These are phyloP conservation scores for Cucurbitaria berberidis DNA, from an alignment of 2,329 filamentous ascomycete species.

Conservation along the genomic window DNA sequence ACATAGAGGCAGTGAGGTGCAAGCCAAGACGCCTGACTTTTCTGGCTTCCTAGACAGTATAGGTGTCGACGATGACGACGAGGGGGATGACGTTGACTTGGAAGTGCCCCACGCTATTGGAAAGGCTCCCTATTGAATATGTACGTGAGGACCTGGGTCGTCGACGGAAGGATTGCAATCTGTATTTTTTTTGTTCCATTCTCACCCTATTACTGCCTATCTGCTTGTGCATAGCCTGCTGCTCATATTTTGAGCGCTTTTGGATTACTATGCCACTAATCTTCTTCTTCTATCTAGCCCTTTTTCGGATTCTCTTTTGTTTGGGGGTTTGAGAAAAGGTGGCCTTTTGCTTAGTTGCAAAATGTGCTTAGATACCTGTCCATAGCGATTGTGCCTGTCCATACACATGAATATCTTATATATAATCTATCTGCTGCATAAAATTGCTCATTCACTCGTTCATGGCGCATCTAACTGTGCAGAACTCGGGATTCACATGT, in stretches of 20 bases:
- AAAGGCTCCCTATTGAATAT: constrained; percentile 36
- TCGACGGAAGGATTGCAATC: neutral
- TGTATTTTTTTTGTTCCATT: neutral
- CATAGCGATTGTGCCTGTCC: no score
- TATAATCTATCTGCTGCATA: no score
- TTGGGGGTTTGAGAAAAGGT: no score
- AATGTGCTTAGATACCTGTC: no score
- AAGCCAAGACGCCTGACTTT: constrained; percentile 36
- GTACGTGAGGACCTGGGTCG: neutral
- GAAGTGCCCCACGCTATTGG: constrained; percentile 14
- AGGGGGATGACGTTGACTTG: constrained; percentile 17
- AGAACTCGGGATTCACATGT: no score
- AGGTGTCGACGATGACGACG: constrained; percentile 35
- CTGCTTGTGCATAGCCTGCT: neutral
- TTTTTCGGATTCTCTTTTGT: no score
- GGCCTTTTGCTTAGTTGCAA: no score
- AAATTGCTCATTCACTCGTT: no score
- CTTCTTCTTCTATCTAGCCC: neutral
- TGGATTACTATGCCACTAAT: no score
- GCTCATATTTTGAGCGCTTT: no score
- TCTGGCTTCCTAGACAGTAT: constrained; percentile 44
- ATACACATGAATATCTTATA: no score
- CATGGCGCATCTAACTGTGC: no score
- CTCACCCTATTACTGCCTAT: neutral
- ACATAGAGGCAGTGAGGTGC: constrained; percentile 19